These are phyloP conservation scores for Ophiostoma pallidulum DNA, from an alignment of 2,329 filamentous ascomycete genomes.

Conservation along the genomic window DNA sequence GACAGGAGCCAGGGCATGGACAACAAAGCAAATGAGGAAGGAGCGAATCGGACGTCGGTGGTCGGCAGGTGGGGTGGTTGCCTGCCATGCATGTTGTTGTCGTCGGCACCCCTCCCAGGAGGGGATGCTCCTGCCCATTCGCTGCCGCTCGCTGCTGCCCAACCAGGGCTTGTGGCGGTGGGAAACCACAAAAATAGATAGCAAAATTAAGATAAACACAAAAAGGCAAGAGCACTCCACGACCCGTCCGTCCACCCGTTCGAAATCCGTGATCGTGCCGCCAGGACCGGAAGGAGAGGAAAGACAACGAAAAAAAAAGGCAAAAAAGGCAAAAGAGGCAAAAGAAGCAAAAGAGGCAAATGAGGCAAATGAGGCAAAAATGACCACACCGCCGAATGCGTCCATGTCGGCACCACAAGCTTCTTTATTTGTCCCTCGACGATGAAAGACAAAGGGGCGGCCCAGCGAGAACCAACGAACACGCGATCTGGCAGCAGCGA, in stretches of 20 bases:
- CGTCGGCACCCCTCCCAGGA: not conserved
- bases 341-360: not conserved
- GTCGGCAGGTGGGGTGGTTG: too few species aligned
- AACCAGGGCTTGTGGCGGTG: not conserved
- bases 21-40: not conserved
- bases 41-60: not conserved
- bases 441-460: not conserved
- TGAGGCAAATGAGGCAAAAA: not conserved
- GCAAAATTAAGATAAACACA: not conserved
- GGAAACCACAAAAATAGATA: not conserved
- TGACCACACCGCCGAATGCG: constrained; percentile 14
- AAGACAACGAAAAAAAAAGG: not conserved
- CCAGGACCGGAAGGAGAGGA: not conserved
- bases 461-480: not conserved
- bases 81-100: not conserved
- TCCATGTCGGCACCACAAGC: constrained; percentile 3
- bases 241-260: too few species aligned
- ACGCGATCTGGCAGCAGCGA: too few species aligned
- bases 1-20: too few species aligned
- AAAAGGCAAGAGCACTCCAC: not conserved
- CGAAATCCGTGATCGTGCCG: too few species aligned
- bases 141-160: constrained; percentile 2
- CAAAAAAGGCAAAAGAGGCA: not conserved
- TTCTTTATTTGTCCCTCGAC: not conserved
- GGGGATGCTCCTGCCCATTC: not conserved